Evolutionary conservation across 345 rosid species (phyloP), one percentile per base, ranked within the genome.

Genomic region (Citrus australasica): DNA sequence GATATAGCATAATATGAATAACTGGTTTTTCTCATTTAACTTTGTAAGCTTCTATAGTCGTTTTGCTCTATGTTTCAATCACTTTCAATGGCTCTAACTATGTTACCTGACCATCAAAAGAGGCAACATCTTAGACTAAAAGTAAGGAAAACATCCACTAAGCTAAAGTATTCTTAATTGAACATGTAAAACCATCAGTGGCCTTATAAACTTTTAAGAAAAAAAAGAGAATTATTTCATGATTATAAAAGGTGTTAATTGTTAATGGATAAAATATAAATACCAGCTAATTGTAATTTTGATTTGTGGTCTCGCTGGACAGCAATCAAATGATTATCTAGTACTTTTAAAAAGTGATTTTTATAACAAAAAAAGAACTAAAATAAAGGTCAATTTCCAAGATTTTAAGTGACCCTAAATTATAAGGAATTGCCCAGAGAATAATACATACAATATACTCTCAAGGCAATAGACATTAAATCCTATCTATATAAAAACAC

Each of bases 251-350:
- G 9, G 7, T 4, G 76, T 79, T 62, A 1, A 22, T 37, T 35
- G 69, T 38, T 28, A 25, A 22, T 28, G 13, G 11, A 61, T 13
- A 32, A 63, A 75, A 59, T 65, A 64, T 9, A 71, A 70, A 56
- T 73, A 91, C 97, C 90, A 40, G 79, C 56, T 63, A 81, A 68
- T 75, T 68, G 80, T 56, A 83, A 59, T 68, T 79, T 85, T 37
- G 92, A 96, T 85, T 89, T 96, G 33, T 92, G 92, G 51, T 96
- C 94, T 69, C 88, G 88, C 81, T 90, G 98, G 80, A 96, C 73
- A 77, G 85, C 89, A 73, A 97, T 92, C 79, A 96, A 84, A 84
- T 96, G 97, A 79, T 87, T 83, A 84, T 94, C 99, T 68, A 96
- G 92, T 79, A 93, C 98, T 85, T 96, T 97, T 78, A 95, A 74